A percentile compares a stretch with the other conserved stretches of the same genome.
Conservation (phyloP, 2,329 filamentous ascomycete genomes). For the Aspergillus sp. region DNA sequence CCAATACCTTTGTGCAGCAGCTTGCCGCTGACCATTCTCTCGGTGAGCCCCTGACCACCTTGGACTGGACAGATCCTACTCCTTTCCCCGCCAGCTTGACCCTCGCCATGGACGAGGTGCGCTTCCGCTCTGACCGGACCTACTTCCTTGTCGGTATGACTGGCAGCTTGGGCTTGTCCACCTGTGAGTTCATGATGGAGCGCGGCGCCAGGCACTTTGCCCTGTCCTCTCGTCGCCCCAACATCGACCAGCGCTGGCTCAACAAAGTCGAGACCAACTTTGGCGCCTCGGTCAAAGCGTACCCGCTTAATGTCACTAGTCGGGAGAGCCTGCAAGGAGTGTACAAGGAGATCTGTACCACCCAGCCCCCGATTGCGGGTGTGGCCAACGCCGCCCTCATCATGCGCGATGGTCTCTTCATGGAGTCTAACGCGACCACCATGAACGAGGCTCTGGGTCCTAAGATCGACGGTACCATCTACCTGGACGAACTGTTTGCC, state of each 20-base stretch:
- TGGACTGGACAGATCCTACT: neutral
- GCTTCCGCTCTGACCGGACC: neutral
- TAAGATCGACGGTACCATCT: constrained; percentile 23
- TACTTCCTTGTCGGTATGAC: neutral
- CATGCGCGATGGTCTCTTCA: constrained; percentile 22
- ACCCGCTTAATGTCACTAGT: constrained; percentile 16
- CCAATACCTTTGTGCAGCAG: too few species aligned
- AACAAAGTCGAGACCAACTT: neutral
- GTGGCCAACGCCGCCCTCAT: constrained; percentile 30
- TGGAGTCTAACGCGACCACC: constrained; percentile 10
- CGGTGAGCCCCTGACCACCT: too few species aligned
- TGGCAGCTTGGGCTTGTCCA: constrained; percentile 19
- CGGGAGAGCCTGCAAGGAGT: neutral
- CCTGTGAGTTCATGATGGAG: constrained; percentile 33
- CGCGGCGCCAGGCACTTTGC: constrained; percentile 31
- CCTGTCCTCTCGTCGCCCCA: constrained; percentile 34
- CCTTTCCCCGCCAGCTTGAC: too few species aligned
- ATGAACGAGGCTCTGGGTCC: constrained; percentile 15
- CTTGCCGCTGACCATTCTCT: too few species aligned
- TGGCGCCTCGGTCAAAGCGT: constrained; percentile 22
- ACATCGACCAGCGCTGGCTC: constrained; percentile 27
- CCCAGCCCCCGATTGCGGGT: constrained; percentile 27
- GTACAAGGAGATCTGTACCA: neutral
- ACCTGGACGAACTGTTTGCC: constrained; percentile 20
- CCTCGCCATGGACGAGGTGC: too few species aligned